phyloP scores from a whole-genome alignment of 2,329 filamentous ascomycete genomes.

The Xylaria sp. region DNA sequence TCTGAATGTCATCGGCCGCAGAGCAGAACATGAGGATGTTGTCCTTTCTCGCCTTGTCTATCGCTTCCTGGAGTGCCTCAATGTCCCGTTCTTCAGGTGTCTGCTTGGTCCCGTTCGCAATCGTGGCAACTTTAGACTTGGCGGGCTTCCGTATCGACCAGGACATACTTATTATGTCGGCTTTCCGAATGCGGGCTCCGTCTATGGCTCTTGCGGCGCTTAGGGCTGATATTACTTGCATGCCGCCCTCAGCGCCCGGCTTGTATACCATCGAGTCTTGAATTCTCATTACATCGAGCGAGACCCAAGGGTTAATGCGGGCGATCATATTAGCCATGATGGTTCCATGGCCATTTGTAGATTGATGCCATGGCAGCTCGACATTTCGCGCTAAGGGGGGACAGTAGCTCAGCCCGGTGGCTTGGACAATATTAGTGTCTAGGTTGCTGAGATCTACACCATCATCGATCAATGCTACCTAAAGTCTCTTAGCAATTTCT shows the following conservation, averaged over 20 bases:
- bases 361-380: slow-evolving; percentile 5
- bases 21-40: slow-evolving; percentile 1
- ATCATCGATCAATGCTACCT: slow-evolving; percentile 7
- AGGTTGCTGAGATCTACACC: background rate
- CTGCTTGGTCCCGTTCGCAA: background rate
- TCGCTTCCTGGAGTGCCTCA: background rate
- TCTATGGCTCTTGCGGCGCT: background rate
- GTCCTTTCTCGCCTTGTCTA: background rate
- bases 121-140: background rate
- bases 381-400: background rate
- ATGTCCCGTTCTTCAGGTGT: background rate
- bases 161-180: background rate
- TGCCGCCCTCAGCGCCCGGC: background rate
- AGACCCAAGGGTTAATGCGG: slow-evolving; percentile 15
- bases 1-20: background rate
- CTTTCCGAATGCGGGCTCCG: background rate
- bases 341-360: slow-evolving; percentile 10
- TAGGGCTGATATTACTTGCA: background rate
- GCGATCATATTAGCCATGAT: slow-evolving; percentile 12
- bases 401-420: background rate
- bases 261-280: background rate
- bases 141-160: background rate
- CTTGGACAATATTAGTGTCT: background rate
- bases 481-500: background rate
- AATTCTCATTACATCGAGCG: background rate